Evolutionary conservation across 768 basidiomycete species (phyloP).

Genomic region (Tricholoma bakamatsutake): DNA sequence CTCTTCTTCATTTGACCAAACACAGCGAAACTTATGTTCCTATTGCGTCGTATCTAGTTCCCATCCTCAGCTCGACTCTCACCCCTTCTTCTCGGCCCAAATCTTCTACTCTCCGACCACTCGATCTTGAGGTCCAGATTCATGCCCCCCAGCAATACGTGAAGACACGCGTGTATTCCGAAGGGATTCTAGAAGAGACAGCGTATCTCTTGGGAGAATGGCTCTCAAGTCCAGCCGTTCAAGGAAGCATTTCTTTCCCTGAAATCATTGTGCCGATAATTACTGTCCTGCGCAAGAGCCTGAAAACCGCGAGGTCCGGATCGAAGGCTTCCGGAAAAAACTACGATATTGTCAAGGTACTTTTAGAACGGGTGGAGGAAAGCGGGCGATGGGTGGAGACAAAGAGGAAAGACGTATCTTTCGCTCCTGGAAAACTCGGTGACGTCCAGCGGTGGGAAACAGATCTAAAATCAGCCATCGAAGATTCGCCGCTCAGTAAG

Average conservation of each 20-base stretch:
- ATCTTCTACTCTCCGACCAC: slow-evolving; percentile 77
- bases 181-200: slow-evolving; percentile 79
- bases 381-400: slow-evolving; percentile 74
- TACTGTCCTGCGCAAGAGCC: slow-evolving; percentile 60
- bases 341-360: slow-evolving; percentile 55
- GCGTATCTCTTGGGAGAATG: slow-evolving; percentile 77
- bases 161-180: slow-evolving; percentile 80
- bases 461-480: slow-evolving; percentile 46
- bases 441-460: slow-evolving; percentile 75
- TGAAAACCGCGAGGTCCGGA: slow-evolving; percentile 55
- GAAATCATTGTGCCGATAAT: slow-evolving; percentile 82
- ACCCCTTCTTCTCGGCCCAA: slow-evolving; percentile 66
- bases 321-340: slow-evolving; percentile 45
- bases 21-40: slow-evolving; percentile 87
- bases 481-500: slow-evolving; percentile 73
- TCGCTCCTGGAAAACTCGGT: slow-evolving; percentile 65
- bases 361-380: slow-evolving; percentile 87
- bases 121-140: slow-evolving; percentile 85
- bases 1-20: slow-evolving; percentile 77
- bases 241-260: slow-evolving; percentile 89
- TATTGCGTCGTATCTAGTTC: slow-evolving; percentile 79
- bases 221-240: slow-evolving; percentile 63
- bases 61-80: slow-evolving; percentile 76
- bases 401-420: slow-evolving; percentile 60
- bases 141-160: slow-evolving; percentile 85